Evolutionary conservation across 2,329 filamentous ascomycete genomes (phyloP).

Genomic region (Exophiala lecanii-corni): DNA sequence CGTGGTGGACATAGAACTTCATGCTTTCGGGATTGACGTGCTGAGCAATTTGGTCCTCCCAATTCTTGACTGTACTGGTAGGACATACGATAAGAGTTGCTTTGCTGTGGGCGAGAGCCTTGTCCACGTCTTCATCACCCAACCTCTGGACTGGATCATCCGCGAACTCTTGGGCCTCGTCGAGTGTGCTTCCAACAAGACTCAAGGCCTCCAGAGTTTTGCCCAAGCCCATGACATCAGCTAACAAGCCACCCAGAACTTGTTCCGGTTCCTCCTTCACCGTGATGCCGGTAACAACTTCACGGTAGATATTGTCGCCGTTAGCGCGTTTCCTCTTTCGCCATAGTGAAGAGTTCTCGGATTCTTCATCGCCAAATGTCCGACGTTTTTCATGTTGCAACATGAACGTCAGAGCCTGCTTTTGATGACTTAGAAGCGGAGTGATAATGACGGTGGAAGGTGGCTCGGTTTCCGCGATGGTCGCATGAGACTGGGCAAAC

Average conservation of each 20-base stretch:
- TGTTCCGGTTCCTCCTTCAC: conserved; percentile 58
- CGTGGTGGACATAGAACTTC: conserved; percentile 81
- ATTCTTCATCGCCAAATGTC: conserved; percentile 54
- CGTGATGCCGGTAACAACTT: conserved; percentile 76
- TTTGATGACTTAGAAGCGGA: conserved; percentile 75
- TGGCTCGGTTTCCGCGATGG: conserved; percentile 69
- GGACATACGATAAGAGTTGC: conserved; percentile 85
- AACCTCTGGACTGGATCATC: conserved; percentile 32
- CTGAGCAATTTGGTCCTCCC: conserved; percentile 84
- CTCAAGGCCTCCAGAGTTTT: conserved; percentile 84
- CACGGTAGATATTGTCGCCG: conserved; percentile 63
- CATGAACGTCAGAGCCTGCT: conserved; percentile 87
- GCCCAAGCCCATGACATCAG: conserved; percentile 85
- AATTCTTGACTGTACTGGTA: conserved; percentile 86
- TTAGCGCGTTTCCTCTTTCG: conserved; percentile 54
- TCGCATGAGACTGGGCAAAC: conserved; percentile 64
- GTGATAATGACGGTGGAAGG: conserved; percentile 55
- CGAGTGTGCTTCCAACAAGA: conserved; percentile 63
- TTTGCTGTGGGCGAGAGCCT: conserved; percentile 62
- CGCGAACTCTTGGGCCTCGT: conserved; percentile 61
- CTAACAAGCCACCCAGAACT: conserved; percentile 68
- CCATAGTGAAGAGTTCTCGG: conserved; percentile 72
- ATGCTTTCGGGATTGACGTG: conserved; percentile 66
- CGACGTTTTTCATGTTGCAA: conserved; percentile 66
- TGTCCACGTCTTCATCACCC: conserved; percentile 31